Base-by-base conservation (phyloP, 805 yeast species). In the Metschnikowia gruessii region DNA sequence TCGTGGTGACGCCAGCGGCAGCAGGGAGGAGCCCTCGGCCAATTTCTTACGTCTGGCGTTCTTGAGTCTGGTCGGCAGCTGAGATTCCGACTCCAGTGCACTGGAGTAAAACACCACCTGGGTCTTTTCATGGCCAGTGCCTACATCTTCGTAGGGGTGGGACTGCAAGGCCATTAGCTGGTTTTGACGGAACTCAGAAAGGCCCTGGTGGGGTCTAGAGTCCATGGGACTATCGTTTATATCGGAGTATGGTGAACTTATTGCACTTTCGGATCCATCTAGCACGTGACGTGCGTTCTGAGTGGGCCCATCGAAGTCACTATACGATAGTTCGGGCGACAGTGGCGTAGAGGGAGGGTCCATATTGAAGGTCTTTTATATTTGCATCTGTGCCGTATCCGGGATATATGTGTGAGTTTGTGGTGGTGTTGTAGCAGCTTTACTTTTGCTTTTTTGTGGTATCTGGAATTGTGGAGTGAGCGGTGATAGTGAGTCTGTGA, bases 51-150 rank as follows among this genome's bases (percentile, higher is more conserved):
- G 37, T 8, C 53, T 41, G 12, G 21, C 16, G n/a, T 22, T 41
- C 19, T 48, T 37, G n/a, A 42, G 45, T n/a, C 39, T 40, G 9
- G 43, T 15, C 8, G 43, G 46, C 37, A 38, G 50, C 24, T 37
- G 30, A 18, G 49, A 46, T 21, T 54, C 58, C 36, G 50, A 45
- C 34, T 54, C 58, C 56, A 53, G 57, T 2, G 58, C 57, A 40
- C 57, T 53, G 16, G 57, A 53, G 28, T 54, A 54, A n/a, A 53
- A 47, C 12, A 42, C 49, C 13, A 18, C 43, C 30, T 9, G 35
- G 31, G 12, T 35, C 30, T 43, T 43, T 13, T 44, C 40, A 37
- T n/a, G 45, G 16, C 36, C 17, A 12, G 24, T 10, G n/a, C 21
- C n/a, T 12, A 17, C 19, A 18, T 33, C 21, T 17, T 22, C n/a